Percentiles rank a stretch among this genome's conserved stretches.
phyloP scores from a whole-genome alignment of 2,329 filamentous ascomycete genomes.

The Pseudogymnoascus sp. region DNA sequence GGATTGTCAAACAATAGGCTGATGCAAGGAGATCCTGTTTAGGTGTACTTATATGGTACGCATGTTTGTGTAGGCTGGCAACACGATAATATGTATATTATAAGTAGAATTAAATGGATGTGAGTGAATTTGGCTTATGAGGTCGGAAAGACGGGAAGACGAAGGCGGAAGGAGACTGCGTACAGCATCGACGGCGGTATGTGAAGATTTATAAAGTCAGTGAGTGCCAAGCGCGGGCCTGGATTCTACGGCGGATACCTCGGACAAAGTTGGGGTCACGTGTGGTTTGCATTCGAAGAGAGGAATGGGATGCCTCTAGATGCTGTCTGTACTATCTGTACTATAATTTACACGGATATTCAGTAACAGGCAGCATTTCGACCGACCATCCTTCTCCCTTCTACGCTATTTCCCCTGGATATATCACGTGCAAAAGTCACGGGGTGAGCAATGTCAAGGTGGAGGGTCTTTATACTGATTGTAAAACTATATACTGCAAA shows the following conservation, averaged over 20 bases:
- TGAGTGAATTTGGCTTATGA: background rate
- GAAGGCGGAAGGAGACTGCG: background rate
- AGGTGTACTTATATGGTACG: background rate
- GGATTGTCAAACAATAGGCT: constrained; percentile 8
- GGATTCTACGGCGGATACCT: background rate
- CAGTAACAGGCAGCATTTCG: background rate
- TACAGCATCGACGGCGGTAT: background rate
- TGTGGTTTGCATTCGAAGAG: background rate
- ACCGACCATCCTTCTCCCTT: background rate
- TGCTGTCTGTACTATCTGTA: no score
- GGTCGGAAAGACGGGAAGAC: background rate
- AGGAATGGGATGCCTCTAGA: no score
- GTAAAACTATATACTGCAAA: no score
- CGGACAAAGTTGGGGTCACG: background rate
- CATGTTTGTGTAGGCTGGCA: background rate
- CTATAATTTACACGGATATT: background rate
- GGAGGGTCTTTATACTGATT: no score
- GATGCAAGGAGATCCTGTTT: background rate
- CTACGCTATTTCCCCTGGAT: background rate
- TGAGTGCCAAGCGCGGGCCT: background rate
- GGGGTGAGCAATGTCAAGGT: no score
- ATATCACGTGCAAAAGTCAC: no score
- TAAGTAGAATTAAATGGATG: background rate
- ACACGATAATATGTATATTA: background rate
- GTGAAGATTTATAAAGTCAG: background rate